A percentile compares a stretch with the other conserved stretches of the same genome.
Evolutionary conservation across 331 rosid genomes (phyloP).

Genomic region (Malus hybrid): DNA sequence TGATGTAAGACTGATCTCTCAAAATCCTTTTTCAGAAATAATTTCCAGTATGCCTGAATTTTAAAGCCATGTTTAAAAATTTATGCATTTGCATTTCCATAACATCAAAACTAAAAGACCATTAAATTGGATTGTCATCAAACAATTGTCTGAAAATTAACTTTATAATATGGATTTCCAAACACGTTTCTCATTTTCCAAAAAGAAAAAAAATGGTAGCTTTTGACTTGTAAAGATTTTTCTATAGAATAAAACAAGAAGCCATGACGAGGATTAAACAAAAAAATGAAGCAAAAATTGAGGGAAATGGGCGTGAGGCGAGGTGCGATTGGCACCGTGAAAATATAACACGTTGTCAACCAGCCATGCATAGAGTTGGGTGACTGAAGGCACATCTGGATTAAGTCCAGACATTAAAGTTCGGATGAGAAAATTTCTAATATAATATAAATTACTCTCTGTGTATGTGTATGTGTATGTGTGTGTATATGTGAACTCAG

Average conservation of each 20-base stretch:
- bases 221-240: background rate
- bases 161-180: background rate
- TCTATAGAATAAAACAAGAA: background rate
- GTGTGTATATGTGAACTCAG: too few species aligned
- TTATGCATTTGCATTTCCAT: background rate
- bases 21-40: background rate
- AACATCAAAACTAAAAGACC: background rate
- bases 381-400: too few species aligned
- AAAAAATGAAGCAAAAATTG: too few species aligned
- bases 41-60: background rate
- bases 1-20: background rate
- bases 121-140: background rate
- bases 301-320: too few species aligned
- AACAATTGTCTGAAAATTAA: background rate
- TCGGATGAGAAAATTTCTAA: too few species aligned
- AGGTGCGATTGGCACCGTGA: too few species aligned
- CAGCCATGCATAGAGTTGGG: too few species aligned
- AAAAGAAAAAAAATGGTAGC: background rate
- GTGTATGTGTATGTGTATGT: too few species aligned
- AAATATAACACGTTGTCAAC: too few species aligned
- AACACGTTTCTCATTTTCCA: background rate
- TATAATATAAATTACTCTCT: too few species aligned
- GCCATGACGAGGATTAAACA: too few species aligned
- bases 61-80: constrained; percentile 1
- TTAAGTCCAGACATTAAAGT: too few species aligned